These are phyloP conservation scores for Mycena crocata DNA, from an alignment of 768 basidiomycete genomes.

Conservation along the genomic window DNA sequence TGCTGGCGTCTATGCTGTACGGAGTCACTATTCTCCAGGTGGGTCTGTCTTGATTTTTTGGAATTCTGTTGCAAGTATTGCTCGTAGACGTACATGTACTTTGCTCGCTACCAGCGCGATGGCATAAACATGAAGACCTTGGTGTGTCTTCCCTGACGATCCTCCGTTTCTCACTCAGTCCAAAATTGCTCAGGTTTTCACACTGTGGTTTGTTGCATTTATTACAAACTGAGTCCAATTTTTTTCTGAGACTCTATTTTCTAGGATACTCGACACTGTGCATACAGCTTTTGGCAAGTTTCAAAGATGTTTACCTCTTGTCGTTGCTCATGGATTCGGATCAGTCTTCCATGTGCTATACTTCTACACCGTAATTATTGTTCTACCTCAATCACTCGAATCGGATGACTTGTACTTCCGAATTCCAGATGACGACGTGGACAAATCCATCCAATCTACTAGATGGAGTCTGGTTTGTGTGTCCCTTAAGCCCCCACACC, in stretches of 20 bases:
- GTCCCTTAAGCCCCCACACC: not conserved
- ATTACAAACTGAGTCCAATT: no score
- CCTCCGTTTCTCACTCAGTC: not conserved
- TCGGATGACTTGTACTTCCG: not conserved
- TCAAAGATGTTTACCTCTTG: not conserved
- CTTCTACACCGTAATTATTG: not conserved
- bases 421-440: not conserved
- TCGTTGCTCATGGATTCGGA: not conserved
- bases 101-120: not conserved
- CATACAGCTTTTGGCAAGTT: not conserved
- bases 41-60: not conserved
- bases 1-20: not conserved
- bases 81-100: not conserved
- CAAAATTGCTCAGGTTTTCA: not conserved
- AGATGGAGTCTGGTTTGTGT: not conserved
- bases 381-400: not conserved
- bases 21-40: not conserved
- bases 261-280: not conserved
- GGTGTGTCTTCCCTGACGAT: not conserved
- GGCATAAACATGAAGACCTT: not conserved
- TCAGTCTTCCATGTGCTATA: not conserved
- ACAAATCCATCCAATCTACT: not conserved
- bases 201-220: not conserved
- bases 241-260: not conserved
- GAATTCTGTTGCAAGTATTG: not conserved